These are phyloP conservation scores for Fusarium buharicum DNA, from an alignment of 2,329 filamentous ascomycete species.

Conservation along the genomic window DNA sequence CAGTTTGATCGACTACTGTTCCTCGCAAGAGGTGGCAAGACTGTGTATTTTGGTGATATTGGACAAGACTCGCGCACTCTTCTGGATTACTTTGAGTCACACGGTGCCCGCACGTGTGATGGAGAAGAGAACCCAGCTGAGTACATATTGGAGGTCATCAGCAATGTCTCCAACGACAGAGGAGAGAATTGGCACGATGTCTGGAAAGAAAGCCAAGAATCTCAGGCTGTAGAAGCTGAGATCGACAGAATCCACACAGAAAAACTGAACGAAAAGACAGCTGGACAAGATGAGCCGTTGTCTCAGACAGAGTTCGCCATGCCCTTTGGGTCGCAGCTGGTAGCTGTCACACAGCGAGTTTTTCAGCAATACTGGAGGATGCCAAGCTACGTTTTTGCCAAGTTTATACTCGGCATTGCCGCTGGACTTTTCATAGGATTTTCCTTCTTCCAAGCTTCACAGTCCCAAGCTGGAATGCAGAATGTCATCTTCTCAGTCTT, in stretches of 20 bases:
- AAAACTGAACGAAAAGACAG: slow-evolving; percentile 45
- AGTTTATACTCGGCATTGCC: slow-evolving; percentile 68
- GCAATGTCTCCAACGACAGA: slow-evolving; percentile 51
- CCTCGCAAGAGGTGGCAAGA: slow-evolving; percentile 71
- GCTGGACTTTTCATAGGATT: slow-evolving; percentile 79
- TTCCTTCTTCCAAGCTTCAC: slow-evolving; percentile 68
- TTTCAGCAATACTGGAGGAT: slow-evolving; percentile 88
- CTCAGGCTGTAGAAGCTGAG: slow-evolving; percentile 64
- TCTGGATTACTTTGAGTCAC: slow-evolving; percentile 70
- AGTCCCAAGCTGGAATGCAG: slow-evolving; percentile 74
- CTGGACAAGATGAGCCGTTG: slow-evolving; percentile 30
- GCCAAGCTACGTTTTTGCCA: slow-evolving; percentile 82
- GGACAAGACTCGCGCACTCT: slow-evolving; percentile 67
- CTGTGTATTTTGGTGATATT: slow-evolving; percentile 75
- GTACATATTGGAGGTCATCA: slow-evolving; percentile 72
- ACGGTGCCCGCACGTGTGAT: slow-evolving; percentile 69
- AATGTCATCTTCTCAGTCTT: slow-evolving; percentile 80
- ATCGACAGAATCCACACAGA: slow-evolving; percentile 70
- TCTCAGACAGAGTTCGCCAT: slow-evolving; percentile 77
- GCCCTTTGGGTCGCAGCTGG: slow-evolving; percentile 73
- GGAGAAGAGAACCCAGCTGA: slow-evolving; percentile 77
- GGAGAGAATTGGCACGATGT: slow-evolving; percentile 72
- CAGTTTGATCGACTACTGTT: slow-evolving; percentile 71
- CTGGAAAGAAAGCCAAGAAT: slow-evolving; percentile 67
- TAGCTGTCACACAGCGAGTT: slow-evolving; percentile 72